Evolutionary conservation across 306 rosid species (phyloP), one percentile per base, ranked within the genome.

Genomic region (Gillenia trifoliata): DNA sequence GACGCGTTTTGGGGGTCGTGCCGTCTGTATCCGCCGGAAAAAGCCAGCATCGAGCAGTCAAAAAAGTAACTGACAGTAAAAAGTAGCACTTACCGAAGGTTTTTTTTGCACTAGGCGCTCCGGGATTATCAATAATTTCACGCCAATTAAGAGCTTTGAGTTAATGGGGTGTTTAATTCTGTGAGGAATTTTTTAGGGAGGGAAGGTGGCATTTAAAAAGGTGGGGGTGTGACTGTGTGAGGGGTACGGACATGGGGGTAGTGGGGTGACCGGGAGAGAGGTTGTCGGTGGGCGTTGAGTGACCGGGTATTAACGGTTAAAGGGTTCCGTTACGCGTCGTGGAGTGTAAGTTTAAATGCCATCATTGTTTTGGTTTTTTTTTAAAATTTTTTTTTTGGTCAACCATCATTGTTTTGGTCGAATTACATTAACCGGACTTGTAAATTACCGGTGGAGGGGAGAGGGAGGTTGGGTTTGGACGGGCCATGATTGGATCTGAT

Each of bases 231-330:
- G 30, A 25, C 64, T 1, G 34, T 26, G 64, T 5, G 28, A 59
- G n/a, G 47, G 3, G 77, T 29, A 60, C 67, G 75, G 78, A 66
- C 41, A 5, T 25, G 64, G 40, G 40, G 34, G 31, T 38, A 34
- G 11, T 38, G 60, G 12, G 41, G 25, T 64, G 68, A 64, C 68
- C 45, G 68, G 45, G 25, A 33, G 26, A 31, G 28, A 33, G 25
- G 47, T 75, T 67, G 79, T 76, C 79, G 79, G 79, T 68, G 79
- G 68, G 49, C 49, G 74, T 38, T 64, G 9, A 15, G 61, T 56
- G 74, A 76, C 79, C 74, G 74, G 79, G 20, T 36, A 26, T 19
- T 67, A 28, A 74, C 79, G 68, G 79, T 76, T 68, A 55, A 56
- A 43, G 66, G 73, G 45, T 75, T 55, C 40, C 68, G 25, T 41